Evolutionary conservation across 176 grass and related monocot genomes (phyloP), one percentile per base, ranked within the genome.

Genomic region (Thalia dealbata): DNA sequence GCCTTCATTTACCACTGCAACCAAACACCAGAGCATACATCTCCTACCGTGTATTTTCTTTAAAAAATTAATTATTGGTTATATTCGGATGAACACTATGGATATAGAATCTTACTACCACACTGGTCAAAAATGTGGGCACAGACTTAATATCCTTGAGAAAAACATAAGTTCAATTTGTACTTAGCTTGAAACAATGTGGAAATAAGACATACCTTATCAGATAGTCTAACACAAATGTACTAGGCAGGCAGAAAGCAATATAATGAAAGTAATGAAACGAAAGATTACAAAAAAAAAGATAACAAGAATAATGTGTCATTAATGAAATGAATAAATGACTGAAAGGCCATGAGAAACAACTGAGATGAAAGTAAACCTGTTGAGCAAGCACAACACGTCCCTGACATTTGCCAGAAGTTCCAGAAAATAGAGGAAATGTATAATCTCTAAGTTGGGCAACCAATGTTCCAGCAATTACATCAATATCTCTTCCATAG

Each of bases 331-430:
- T 62, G 29, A 30, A 50, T 67, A 46, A 52, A 42, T 30, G 50
- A 85, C 29, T 6, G 15, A 23, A 27, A 52, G 15, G 21, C 25
- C 73, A 59, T 61, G 52, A 27, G 64, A 52, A 71, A 59, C 80
- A 75, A 56, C 18, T 62, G 67, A 23, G 19, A 62, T 69, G 62
- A 54, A 52, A 69, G 52, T 78, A 78, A 50, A 99, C 95, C 95
- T 99, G 95, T 85, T 99, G 95, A 50, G 90, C 90, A 85, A 99
- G 76, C 62, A 99, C 90, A 82, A 99, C 75, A 84, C 85, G 85
- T 8, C 95, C 95, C 84, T 91, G 81, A 76, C 90, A 99, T 83
- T 81, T 88, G 35, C 85, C 90, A 86, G 68, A 72, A 52, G 69
- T 82, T 35, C 82, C 88, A 76, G 85, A 85, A 88, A 99, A 86